Evolutionary conservation across 208 protist species (phyloP).

Genomic region (Angomonas desouzai): DNA sequence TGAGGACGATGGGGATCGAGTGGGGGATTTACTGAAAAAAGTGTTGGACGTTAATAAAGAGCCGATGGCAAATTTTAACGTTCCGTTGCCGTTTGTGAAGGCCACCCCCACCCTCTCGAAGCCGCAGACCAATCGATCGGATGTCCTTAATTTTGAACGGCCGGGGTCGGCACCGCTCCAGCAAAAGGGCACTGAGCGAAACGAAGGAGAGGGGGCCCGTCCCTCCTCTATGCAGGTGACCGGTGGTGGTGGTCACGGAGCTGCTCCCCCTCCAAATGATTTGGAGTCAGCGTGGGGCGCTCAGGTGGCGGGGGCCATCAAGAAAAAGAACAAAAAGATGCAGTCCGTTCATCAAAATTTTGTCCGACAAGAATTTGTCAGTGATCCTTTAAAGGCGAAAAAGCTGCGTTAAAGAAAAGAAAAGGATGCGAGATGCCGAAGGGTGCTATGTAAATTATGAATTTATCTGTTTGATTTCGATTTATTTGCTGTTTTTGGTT

Average conservation of each 20-base stretch:
- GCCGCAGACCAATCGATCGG: neutral
- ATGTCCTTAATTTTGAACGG: neutral
- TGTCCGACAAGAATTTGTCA: conserved; percentile 55
- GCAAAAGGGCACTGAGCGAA: neutral
- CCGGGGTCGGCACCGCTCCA: neutral
- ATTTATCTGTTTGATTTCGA: conserved; percentile 13
- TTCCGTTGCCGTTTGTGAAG: conserved; percentile 10
- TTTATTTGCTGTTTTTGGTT: no score
- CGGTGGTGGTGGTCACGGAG: neutral
- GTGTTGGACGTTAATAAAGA: conserved; percentile 31
- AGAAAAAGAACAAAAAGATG: conserved; percentile 74
- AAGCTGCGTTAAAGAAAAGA: conserved; percentile 13
- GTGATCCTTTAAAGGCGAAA: conserved; percentile 66
- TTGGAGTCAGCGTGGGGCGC: conserved; percentile 51
- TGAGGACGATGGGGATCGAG: conserved; percentile 13
- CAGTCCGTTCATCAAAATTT: conserved; percentile 42
- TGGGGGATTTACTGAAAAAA: conserved; percentile 28
- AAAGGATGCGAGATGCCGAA: no score
- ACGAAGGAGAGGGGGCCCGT: neutral
- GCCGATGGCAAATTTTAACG: conserved; percentile 18
- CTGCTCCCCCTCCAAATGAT: neutral
- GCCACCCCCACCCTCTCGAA: neutral
- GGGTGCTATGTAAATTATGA: conserved; percentile 4
- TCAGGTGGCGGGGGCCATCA: conserved; percentile 46
- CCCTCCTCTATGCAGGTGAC: neutral